Conservation (phyloP, 1,284 basidiomycete species). For the Leccinum huronense region DNA sequence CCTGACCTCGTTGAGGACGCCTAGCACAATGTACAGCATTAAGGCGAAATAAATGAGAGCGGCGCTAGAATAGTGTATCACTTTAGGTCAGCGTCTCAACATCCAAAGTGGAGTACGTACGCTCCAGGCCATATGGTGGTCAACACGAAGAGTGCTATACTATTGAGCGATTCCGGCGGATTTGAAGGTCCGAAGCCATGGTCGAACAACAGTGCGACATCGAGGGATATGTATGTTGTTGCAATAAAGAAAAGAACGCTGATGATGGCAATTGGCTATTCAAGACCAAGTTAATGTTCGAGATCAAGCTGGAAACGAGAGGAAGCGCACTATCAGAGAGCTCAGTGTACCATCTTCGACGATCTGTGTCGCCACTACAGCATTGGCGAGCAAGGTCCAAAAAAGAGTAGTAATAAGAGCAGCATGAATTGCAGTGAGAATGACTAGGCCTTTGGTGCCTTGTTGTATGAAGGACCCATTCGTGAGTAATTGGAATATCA, state of each 20-base stretch:
- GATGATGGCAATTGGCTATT: conserved; percentile 64
- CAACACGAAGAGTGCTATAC: conserved; percentile 73
- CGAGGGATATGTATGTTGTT: conserved; percentile 77
- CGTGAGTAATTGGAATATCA: conserved; percentile 75
- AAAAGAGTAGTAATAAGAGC: conserved; percentile 70
- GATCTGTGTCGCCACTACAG: conserved; percentile 76
- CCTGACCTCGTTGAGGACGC: conserved; percentile 65
- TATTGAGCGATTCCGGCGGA: conserved; percentile 55
- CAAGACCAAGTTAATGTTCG: conserved; percentile 8
- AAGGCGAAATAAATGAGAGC: conserved; percentile 62
- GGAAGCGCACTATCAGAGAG: conserved; percentile 58
- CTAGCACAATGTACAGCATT: conserved; percentile 76
- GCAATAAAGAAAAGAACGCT: conserved; percentile 62
- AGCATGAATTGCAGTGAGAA: conserved; percentile 73
- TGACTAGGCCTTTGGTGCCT: conserved; percentile 64
- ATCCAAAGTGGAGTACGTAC: conserved; percentile 38
- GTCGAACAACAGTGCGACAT: conserved; percentile 68
- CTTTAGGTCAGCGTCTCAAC: conserved; percentile 2
- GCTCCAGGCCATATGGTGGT: conserved; percentile 82
- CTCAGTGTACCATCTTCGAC: conserved; percentile 80
- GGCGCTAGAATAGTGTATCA: conserved; percentile 44
- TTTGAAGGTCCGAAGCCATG: conserved; percentile 56
- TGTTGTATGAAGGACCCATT: conserved; percentile 76
- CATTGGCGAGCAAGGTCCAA: conserved; percentile 78
- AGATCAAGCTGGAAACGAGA: background rate